Percentiles rank a stretch among this genome's conserved stretches.
These are phyloP conservation scores for Ensete ventricosum DNA, from an alignment of 176 grass and related monocot genomes.

Conservation along the genomic window DNA sequence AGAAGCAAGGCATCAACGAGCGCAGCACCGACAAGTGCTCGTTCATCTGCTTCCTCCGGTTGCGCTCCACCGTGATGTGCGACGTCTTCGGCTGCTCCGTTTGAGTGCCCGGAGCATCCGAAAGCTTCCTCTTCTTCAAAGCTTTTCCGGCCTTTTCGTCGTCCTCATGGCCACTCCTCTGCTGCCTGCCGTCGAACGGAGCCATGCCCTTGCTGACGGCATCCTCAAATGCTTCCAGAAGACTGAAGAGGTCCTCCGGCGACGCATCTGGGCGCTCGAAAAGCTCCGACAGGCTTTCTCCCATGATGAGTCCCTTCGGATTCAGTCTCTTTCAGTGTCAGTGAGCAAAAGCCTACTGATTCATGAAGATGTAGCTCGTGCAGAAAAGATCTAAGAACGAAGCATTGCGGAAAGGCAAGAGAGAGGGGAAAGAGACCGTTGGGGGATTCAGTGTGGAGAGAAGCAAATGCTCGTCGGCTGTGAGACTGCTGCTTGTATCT, in stretches of 20 bases:
- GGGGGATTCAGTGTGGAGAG: too few relatives aligned
- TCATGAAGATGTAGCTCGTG: too few relatives aligned
- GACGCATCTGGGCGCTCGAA: slow-evolving; percentile 18
- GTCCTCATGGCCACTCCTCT: neutral
- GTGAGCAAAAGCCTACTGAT: too few relatives aligned
- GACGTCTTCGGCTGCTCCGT: slow-evolving; percentile 26
- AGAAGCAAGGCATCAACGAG: slow-evolving; percentile 80
- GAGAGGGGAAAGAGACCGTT: neutral
- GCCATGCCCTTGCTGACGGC: slow-evolving; percentile 9
- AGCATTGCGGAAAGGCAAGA: too few relatives aligned
- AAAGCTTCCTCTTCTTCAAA: slow-evolving; percentile 38
- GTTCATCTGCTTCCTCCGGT: slow-evolving; percentile 93
- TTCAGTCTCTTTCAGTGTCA: too few relatives aligned
- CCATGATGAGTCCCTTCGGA: slow-evolving; percentile 11
- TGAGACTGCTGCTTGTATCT: neutral
- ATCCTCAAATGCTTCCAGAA: slow-evolving; percentile 61
- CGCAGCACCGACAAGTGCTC: slow-evolving; percentile 53
- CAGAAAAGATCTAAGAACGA: neutral
- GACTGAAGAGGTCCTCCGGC: slow-evolving; percentile 48
- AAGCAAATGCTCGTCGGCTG: neutral
- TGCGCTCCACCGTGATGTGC: slow-evolving; percentile 83
- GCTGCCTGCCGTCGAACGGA: neutral
- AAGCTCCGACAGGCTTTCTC: slow-evolving; percentile 34
- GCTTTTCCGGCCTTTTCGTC: neutral
- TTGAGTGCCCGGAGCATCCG: neutral